Evolutionary conservation across 164 flowering plant species (phyloP).

Genomic region (Kalanchoe fedtschenkoi): DNA sequence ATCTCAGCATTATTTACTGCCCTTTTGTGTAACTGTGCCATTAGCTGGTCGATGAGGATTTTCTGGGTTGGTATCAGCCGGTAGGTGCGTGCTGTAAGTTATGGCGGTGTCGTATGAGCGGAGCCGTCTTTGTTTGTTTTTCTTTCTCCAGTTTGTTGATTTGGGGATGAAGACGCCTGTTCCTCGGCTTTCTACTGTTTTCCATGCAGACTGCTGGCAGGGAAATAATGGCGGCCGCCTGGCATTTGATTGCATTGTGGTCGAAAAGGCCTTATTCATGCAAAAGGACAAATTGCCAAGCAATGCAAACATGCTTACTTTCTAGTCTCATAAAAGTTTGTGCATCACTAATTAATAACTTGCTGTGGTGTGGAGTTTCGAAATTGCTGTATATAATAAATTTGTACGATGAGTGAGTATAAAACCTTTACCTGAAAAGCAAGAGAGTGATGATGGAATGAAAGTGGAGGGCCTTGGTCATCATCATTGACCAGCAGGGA

Average conservation of each 20-base stretch:
- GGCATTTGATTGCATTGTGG: neutral
- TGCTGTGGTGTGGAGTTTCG: no score
- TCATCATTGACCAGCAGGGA: neutral
- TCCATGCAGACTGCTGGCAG: neutral
- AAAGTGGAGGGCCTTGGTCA: neutral
- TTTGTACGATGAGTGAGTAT: no score
- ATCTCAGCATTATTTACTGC: no score
- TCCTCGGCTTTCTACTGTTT: conserved; percentile 6
- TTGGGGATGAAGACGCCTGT: conserved; percentile 1
- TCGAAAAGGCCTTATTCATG: neutral
- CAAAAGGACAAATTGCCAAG: neutral
- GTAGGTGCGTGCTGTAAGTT: neutral
- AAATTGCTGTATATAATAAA: no score
- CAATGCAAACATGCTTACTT: neutral
- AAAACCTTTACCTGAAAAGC: conserved; percentile 3
- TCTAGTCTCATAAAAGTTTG: no score
- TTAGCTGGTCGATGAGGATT: neutral
- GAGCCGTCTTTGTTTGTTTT: neutral
- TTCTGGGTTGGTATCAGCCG: neutral
- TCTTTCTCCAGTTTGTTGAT: conserved; percentile 5
- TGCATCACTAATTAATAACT: no score
- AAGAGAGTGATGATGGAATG: neutral
- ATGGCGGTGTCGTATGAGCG: neutral
- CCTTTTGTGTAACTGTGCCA: no score
- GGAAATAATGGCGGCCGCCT: neutral